These are phyloP conservation scores for Saposhnikovia divaricata DNA, from an alignment of 129 eudicot species.

Conservation along the genomic window DNA sequence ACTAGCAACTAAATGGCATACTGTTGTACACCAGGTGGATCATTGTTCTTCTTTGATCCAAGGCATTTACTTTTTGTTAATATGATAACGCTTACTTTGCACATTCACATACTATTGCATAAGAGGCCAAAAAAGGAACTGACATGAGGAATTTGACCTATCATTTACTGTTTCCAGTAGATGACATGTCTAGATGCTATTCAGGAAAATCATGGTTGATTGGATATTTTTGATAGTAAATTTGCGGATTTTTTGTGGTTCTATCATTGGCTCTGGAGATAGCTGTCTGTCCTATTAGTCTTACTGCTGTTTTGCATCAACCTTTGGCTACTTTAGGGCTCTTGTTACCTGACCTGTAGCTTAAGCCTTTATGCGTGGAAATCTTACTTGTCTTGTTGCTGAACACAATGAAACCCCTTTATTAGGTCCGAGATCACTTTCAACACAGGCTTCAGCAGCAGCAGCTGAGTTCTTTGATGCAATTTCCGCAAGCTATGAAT, in stretches of 20 bases:
- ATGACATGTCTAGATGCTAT: background rate
- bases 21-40: background rate
- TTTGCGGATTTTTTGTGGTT: background rate
- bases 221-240: too few species aligned
- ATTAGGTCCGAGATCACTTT: slow-evolving; percentile 42
- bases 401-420: background rate
- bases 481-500: slow-evolving; percentile 24
- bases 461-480: slow-evolving; percentile 27
- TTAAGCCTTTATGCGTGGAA: background rate
- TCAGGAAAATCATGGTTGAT: background rate
- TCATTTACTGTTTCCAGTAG: background rate
- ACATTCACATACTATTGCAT: background rate
- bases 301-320: background rate
- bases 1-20: background rate
- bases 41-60: background rate
- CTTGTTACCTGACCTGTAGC: background rate
- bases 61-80: background rate
- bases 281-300: background rate
- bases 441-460: slow-evolving; percentile 36
- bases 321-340: background rate
- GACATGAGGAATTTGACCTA: background rate
- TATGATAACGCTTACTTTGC: background rate
- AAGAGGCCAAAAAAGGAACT: background rate
- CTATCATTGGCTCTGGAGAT: background rate
- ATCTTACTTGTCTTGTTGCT: background rate